Evolutionary conservation across 2,329 filamentous ascomycete species (phyloP).

Genomic region (Shiraia sp.): DNA sequence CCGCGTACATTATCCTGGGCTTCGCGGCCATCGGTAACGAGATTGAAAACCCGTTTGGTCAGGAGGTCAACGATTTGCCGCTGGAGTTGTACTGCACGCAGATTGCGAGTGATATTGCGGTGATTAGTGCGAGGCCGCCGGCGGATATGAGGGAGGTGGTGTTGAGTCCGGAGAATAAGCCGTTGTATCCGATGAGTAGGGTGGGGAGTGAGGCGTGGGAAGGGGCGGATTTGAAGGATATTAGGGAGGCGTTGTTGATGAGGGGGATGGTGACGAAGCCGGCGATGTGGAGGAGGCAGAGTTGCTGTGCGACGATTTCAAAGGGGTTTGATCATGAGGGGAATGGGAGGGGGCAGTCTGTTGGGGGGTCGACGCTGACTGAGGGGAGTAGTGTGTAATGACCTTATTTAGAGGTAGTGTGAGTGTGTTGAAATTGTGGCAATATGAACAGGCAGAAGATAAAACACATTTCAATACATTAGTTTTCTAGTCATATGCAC

Average conservation of each 20-base stretch:
- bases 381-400: too few species aligned
- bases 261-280: constrained; percentile 12
- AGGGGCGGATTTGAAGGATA: constrained; percentile 31
- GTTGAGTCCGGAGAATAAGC: constrained; percentile 50
- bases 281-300: constrained; percentile 13
- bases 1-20: constrained; percentile 78
- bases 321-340: too few species aligned
- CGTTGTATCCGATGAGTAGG: constrained; percentile 56
- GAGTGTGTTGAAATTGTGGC: too few species aligned
- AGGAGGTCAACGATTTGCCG: constrained; percentile 71
- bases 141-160: constrained; percentile 57
- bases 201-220: constrained; percentile 38
- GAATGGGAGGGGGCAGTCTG: not conserved
- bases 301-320: too few species aligned
- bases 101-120: constrained; percentile 70
- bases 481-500: too few species aligned
- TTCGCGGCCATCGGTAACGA: constrained; percentile 74
- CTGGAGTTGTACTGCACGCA: constrained; percentile 71
- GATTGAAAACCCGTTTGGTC: constrained; percentile 80
- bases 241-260: constrained; percentile 39
- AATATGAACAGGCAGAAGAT: too few species aligned
- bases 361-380: not conserved
- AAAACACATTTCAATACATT: too few species aligned
- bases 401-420: too few species aligned
- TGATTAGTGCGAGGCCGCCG: constrained; percentile 63